phyloP scores from a whole-genome alignment of 176 grass and related monocot genomes.

The Zoysia japonica region DNA sequence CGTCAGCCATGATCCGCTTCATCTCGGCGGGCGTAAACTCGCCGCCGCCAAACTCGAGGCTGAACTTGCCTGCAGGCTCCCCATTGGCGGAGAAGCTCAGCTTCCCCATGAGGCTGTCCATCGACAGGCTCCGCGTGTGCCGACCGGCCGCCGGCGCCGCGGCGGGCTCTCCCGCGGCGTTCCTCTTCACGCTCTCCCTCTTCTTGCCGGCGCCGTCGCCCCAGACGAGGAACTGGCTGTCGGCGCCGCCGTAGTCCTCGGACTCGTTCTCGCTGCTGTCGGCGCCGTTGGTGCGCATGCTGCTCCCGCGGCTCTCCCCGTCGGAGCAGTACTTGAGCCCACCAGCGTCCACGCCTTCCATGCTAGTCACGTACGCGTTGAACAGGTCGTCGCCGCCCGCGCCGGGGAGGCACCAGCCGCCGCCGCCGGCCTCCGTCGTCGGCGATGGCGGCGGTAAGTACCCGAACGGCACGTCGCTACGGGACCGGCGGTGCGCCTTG shows the following conservation, averaged over 20 bases:
- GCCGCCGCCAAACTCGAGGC: conserved; percentile 84
- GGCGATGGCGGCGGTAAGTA: conserved; percentile 65
- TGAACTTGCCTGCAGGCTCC: conserved; percentile 53
- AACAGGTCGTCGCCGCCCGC: conserved; percentile 67
- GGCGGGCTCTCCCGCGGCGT: conserved; percentile 39
- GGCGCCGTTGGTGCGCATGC: conserved; percentile 73
- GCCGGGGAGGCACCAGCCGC: conserved; percentile 39
- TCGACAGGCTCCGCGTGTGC: conserved; percentile 77
- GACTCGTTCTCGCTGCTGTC: conserved; percentile 98
- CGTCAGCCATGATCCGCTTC: conserved; percentile 95
- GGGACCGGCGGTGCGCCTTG: conserved; percentile 71
- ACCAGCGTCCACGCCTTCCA: conserved; percentile 68
- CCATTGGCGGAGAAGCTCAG: conserved; percentile 56
- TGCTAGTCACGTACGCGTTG: conserved; percentile 75
- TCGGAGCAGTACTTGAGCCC: conserved; percentile 68
- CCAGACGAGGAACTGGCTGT: conserved; percentile 54
- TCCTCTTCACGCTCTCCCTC: conserved; percentile 51
- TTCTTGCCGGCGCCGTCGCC: conserved; percentile 23
- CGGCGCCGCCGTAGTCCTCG: conserved; percentile 59
- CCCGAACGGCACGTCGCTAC: conserved; percentile 75
- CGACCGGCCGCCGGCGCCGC: neutral
- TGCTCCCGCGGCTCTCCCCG: conserved; percentile 79
- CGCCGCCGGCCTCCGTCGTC: conserved; percentile 48
- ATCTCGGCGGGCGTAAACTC: conserved; percentile 87
- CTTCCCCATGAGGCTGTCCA: conserved; percentile 88